Conservation (phyloP, 306 rosid species). For the Parietaria judaica region DNA sequence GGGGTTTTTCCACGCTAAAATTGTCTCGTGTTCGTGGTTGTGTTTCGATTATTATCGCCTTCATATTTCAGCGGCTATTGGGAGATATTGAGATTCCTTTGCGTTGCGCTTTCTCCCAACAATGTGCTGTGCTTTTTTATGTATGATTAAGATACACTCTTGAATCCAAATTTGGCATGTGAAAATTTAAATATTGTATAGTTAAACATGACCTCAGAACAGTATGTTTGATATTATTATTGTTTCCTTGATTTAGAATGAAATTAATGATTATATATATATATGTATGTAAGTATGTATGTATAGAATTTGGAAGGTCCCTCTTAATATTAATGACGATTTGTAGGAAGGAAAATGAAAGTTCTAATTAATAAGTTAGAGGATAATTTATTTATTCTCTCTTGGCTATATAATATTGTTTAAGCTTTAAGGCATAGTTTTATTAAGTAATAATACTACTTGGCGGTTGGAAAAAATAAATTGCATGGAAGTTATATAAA, state of each 20-base stretch:
- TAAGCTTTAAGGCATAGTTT: neutral
- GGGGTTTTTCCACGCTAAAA: too few relatives aligned
- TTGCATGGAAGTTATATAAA: neutral
- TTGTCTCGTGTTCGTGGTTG: too few relatives aligned
- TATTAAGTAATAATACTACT: too few relatives aligned
- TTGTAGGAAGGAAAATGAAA: constrained; percentile 1
- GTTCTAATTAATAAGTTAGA: constrained; percentile 1
- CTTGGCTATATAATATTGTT: neutral
- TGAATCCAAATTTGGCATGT: neutral
- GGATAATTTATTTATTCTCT: neutral
- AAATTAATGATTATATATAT: neutral
- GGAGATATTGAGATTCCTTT: too few relatives aligned
- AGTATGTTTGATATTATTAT: too few relatives aligned
- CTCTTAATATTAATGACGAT: neutral
- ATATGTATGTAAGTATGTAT: neutral
- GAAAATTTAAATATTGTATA: neutral
- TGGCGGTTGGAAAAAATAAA: neutral
- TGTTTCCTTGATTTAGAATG: neutral
- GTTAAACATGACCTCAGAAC: too few relatives aligned
- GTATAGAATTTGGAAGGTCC: neutral
- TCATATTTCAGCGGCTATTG: neutral
- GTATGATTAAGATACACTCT: neutral
- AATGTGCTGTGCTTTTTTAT: too few relatives aligned
- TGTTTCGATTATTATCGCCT: too few relatives aligned
- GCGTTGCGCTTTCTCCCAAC: too few relatives aligned